A percentile compares a stretch with the other conserved stretches of the same genome.
Evolutionary conservation across 1,284 basidiomycete species (phyloP).

Genomic region (Retiboletus flavoniger): DNA sequence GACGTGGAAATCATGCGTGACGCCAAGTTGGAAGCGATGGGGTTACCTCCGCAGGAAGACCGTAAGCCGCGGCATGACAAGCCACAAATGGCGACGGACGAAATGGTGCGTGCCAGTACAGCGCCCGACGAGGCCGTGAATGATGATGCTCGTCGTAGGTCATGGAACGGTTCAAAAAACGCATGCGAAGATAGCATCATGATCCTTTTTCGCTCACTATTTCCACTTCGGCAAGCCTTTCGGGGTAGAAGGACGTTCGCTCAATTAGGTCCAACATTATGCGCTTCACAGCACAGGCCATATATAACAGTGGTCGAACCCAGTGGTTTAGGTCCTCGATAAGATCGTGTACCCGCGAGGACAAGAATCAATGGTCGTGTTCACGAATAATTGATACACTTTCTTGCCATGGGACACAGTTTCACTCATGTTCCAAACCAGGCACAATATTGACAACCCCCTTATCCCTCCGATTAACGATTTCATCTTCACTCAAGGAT

Average conservation of each 20-base stretch:
- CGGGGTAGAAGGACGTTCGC: no score
- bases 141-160: constrained; percentile 45
- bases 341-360: background rate
- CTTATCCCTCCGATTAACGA: background rate
- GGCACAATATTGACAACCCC: background rate
- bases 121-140: background rate
- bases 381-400: background rate
- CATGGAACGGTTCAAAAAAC: constrained; percentile 86
- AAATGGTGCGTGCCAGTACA: constrained; percentile 58
- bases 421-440: background rate
- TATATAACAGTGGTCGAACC: background rate
- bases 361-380: background rate
- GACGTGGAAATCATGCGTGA: constrained; percentile 85
- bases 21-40: constrained; percentile 81
- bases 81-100: constrained; percentile 86
- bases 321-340: background rate
- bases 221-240: no score
- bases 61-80: constrained; percentile 53
- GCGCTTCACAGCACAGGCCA: no score
- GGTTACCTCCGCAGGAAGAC: constrained; percentile 61
- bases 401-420: background rate
- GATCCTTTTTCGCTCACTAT: background rate
- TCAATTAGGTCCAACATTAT: no score
- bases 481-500: background rate
- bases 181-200: constrained; percentile 65